Evolutionary conservation across 2,329 filamentous ascomycete genomes (phyloP).

Genomic region (Elsinoe necatrix): DNA sequence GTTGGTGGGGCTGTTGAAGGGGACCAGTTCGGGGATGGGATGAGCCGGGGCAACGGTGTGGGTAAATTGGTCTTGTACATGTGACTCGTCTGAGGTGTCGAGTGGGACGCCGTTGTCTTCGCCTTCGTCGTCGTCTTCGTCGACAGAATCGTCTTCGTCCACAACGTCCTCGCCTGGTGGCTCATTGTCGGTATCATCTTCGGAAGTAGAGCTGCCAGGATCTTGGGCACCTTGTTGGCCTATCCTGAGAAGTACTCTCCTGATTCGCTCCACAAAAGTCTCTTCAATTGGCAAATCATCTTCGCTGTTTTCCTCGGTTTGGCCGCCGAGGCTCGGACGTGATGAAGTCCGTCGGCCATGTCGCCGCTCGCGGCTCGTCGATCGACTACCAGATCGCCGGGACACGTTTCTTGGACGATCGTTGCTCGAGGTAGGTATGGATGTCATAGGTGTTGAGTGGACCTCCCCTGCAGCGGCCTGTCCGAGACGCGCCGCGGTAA

Average conservation of each 20-base stretch:
- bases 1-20: constrained; percentile 13
- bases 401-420: neutral
- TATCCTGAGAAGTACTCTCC: neutral
- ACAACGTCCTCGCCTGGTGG: neutral
- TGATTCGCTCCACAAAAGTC: constrained; percentile 2
- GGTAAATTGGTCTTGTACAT: constrained; percentile 23
- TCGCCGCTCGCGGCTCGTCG: neutral
- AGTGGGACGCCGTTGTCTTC: neutral
- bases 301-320: neutral
- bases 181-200: neutral
- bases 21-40: neutral
- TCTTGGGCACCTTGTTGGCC: neutral
- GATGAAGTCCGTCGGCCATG: neutral
- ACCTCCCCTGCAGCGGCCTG: neutral
- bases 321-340: neutral
- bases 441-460: neutral
- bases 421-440: neutral
- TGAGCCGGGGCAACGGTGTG: constrained; percentile 19
- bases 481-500: constrained; percentile 10
- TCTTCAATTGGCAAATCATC: neutral
- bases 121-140: constrained; percentile 15
- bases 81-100: no score
- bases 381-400: neutral
- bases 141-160: constrained; percentile 15
- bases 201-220: neutral